Evolutionary conservation across 1,284 basidiomycete species (phyloP).

Genomic region (Mycena sp.): DNA sequence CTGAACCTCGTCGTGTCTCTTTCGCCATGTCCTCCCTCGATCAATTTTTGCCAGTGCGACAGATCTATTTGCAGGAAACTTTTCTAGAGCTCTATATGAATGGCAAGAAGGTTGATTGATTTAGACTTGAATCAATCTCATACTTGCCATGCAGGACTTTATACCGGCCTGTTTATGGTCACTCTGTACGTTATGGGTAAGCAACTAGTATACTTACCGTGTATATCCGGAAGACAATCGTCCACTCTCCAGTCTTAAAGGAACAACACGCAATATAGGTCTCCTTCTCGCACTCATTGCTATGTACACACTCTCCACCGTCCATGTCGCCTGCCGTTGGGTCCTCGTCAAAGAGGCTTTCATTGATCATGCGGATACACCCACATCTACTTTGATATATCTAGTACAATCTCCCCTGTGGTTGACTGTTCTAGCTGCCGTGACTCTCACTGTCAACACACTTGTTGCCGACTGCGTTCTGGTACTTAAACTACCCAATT

Average conservation of each 20-base stretch:
- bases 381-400: not conserved
- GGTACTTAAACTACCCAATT: not conserved
- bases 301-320: slow-evolving; percentile 12
- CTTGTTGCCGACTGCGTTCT: slow-evolving; percentile 15
- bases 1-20: too few species aligned
- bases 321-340: not conserved
- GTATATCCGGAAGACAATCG: not conserved
- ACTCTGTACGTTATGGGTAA: slow-evolving; percentile 3
- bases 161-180: not conserved
- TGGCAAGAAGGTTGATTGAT: not conserved
- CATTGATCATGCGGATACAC: slow-evolving; percentile 11
- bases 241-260: not conserved
- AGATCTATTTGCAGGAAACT: not conserved
- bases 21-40: too few species aligned
- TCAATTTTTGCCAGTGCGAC: too few species aligned
- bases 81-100: slow-evolving; percentile 2
- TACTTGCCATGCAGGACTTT: not conserved
- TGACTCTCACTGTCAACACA: slow-evolving; percentile 1
- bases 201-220: not conserved
- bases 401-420: not conserved
- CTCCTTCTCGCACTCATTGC: not conserved
- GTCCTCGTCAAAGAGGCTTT: not conserved
- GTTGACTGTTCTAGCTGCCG: not conserved
- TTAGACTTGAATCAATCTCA: not conserved
- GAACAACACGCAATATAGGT: not conserved